Base-by-base conservation (phyloP, 2,329 filamentous ascomycete species). In the Gliomastix tumulicola region DNA sequence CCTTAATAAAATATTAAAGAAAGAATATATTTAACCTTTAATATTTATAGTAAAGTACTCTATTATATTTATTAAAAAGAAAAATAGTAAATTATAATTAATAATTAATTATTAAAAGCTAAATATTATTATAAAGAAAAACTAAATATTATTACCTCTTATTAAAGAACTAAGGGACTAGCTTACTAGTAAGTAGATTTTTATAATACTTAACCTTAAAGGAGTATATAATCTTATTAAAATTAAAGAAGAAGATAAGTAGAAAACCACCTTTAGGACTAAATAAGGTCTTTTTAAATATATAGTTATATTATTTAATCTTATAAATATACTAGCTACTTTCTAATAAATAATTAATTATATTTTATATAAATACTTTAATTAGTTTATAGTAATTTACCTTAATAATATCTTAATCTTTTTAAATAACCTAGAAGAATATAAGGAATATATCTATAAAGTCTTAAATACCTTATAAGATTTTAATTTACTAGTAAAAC, bases 271-370 rank as follows among this genome's bases (percentile, higher is more conserved):
- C 1, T 65, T 63, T 37, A 18, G 38, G 13, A 61, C 44, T 2
- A 34, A 47, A 20, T 62, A 52, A 40, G 44, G 54, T 28, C 40
- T 46, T 6, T 64, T 45, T 39, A 35, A 66, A 41, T 65, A 51
- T 28, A 30, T 51, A 25, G 49, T 65, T 9, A 51, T 56, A 40
- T 43, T 34, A 11, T 55, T 57, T 44, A 41, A 35, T n/a, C 31
- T 12, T 4, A 27, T 12, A 12, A 12, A 27, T 11, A 27, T 27
- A 12, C 15, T 27, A 30, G 19, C 12, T 13, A n/a, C n/a, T n/a
- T n/a, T n/a, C n/a, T n/a, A 20, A 30, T 30, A 34, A 21, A 16
- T n/a, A n/a, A n/a, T n/a, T n/a, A n/a, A n/a, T n/a, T n/a, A n/a
- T n/a, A n/a, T n/a, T n/a, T n/a, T n/a, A n/a, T n/a, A n/a, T n/a